Evolutionary conservation across 2,329 filamentous ascomycete species (phyloP), one percentile per base, ranked within the genome.

Genomic region (Hawksworthiomyces lignivorus): DNA sequence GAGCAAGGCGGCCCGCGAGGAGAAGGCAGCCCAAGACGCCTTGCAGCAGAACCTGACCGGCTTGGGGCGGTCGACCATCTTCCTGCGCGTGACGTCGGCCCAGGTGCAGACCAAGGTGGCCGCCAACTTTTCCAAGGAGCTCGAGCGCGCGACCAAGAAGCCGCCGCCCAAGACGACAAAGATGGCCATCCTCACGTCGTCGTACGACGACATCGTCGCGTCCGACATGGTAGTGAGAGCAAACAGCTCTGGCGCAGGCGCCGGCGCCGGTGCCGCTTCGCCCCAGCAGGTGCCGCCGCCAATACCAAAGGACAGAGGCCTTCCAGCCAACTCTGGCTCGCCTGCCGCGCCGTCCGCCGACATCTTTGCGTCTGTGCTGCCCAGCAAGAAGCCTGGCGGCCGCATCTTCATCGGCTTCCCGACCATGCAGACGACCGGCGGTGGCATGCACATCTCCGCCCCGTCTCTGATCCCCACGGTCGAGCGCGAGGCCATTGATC

Each of bases 361-460:
- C 56, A 80, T 98, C 7, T 96, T 98, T 60, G 77, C 84, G 2
- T 92, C 89, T 2, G 89, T 98, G 1, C 65, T 97, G 5, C 92
- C 92, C 3, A 87, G 77, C 44, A 94, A 88, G 60, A 85, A 86
- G 52, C 75, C 76, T 0, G 77, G 78, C 8, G 92, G 92, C 7
- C 82, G 87, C 40, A 85, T 98, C 41, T 98, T 97, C 56, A 98
- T 98, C 55, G 92, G 92, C 0, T 98, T 98, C 56, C 90, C 92
- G 4, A 98, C 92, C 2, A 89, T 90, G 52, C 92, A 98, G 65
- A 98, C 92, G 0, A 98, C 94, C 0, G 92, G 90, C 41, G 80
- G 90, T 21, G 85, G 90, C 14, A 84, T 94, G 58, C 92, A 98
- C 60, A 84, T 98, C 22, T 97, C 90, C 11, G 92, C 92, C 0